Evolutionary conservation across 2,329 filamentous ascomycete species (phyloP).

Genomic region (Westerdykella aurantiaca): DNA sequence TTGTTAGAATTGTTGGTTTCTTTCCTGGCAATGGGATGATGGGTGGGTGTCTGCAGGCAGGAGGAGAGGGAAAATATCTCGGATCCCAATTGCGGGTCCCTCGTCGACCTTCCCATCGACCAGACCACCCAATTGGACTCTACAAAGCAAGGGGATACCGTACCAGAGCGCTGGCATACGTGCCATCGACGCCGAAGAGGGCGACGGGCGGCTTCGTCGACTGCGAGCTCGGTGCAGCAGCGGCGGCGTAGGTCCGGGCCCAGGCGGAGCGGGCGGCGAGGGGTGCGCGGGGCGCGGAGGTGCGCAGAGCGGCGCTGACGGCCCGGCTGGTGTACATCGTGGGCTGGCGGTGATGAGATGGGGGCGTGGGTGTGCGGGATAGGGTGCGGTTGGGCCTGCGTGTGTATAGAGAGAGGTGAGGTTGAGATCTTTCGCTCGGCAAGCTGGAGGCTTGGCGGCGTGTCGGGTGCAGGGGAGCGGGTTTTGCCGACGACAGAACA

Average conservation of each 20-base stretch:
- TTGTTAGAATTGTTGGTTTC: not conserved
- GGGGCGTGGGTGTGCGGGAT: slow-evolving; percentile 16
- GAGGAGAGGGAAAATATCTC: slow-evolving; percentile 19
- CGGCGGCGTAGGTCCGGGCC: slow-evolving; percentile 70
- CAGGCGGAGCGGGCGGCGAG: slow-evolving; percentile 56
- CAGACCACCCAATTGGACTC: slow-evolving; percentile 11
- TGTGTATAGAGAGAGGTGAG: slow-evolving; percentile 4
- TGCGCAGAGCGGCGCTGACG: slow-evolving; percentile 53
- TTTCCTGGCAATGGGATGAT: not conserved
- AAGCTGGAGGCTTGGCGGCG: slow-evolving; percentile 1
- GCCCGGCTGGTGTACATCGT: slow-evolving; percentile 54
- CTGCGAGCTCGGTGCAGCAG: slow-evolving; percentile 50
- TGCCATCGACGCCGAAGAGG: slow-evolving; percentile 93
- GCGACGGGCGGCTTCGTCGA: slow-evolving; percentile 79
- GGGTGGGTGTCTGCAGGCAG: not conserved
- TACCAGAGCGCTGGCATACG: slow-evolving; percentile 98
- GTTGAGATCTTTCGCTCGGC: slow-evolving; percentile 3
- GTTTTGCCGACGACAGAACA: not conserved
- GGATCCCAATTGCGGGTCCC: slow-evolving; percentile 10
- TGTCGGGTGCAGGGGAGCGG: not conserved
- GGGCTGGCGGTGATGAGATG: slow-evolving; percentile 33
- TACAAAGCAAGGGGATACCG: slow-evolving; percentile 34
- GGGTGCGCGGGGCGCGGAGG: slow-evolving; percentile 51
- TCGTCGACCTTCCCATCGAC: slow-evolving; percentile 14
- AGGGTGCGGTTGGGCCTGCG: slow-evolving; percentile 15